Evolutionary conservation across 129 eudicot genomes (phyloP), one percentile per base, ranked within the genome.

Genomic region (Apium graveolens): DNA sequence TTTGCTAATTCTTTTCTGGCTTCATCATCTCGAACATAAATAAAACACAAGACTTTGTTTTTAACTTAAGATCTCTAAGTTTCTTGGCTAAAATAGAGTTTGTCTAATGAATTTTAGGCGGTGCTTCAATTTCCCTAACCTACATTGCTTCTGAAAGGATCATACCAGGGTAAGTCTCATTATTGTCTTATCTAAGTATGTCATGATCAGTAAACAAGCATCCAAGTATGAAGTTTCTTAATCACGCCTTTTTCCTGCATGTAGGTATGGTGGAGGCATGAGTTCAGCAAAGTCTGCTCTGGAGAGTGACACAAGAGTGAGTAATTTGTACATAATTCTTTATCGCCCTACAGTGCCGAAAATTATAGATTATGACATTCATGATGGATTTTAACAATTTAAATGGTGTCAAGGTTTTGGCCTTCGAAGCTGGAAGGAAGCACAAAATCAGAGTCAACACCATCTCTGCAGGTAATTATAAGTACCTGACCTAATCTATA

Each of bases 221-320:
- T n/a, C 21, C 70, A 20, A 34, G 69, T 24, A 16, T 73, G 21
- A 27, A 10, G 16, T 76, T 66, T 3, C 70, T 70, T 39, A 35
- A 73, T 29, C 24, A 51, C 74, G 65, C 57, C 53, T 73, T 79
- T 29, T 57, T 45, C 31, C 74, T 44, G 68, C 37, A 39, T 84
- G 51, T 85, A 89, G 98, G 75, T 94, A 94, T 83, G 98, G 98
- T 39, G 98, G 97, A 68, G 98, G 98, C 75, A 94, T 94, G 98
- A 94, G 98, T 84, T 94, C 98, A 34, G 98, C 98, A 38, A 94
- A 94, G 82, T 88, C 97, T 81, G 98, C 97, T 78, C 65, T 94
- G 44, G 98, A 94, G 90, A 94, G 98, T 53, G 98, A 91, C 85
- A 91, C 97, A 69, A 79, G 72, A 75, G 98, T 94, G 29, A 80